phyloP scores from a whole-genome alignment of 2,329 filamentous ascomycete genomes.

The Nemania sp. region DNA sequence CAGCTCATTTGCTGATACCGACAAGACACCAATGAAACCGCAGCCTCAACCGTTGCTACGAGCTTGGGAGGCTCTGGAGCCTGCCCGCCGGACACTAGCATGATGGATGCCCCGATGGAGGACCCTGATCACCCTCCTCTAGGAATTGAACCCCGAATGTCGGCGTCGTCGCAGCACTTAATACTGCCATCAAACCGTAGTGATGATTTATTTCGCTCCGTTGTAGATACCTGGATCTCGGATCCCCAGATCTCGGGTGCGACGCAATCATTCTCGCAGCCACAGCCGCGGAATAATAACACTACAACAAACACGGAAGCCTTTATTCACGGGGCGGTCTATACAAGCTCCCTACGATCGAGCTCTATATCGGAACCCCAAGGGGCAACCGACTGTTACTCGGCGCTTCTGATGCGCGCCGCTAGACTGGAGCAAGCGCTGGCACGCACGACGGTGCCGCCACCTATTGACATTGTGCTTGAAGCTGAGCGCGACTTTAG shows the following conservation, averaged over 20 bases:
- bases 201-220: slow-evolving; percentile 7
- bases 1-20: neutral
- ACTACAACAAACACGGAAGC: neutral
- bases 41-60: neutral
- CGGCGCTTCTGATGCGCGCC: slow-evolving; percentile 27
- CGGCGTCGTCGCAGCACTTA: neutral
- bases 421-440: slow-evolving; percentile 32
- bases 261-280: neutral
- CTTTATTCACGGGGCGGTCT: neutral
- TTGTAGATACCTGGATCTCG: slow-evolving; percentile 7
- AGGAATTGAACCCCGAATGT: neutral
- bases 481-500: slow-evolving; percentile 37
- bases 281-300: neutral
- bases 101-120: neutral
- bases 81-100: neutral
- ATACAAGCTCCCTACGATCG: neutral
- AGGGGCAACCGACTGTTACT: slow-evolving; percentile 24
- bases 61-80: neutral
- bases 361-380: neutral
- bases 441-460: slow-evolving; percentile 2
- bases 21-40: neutral
- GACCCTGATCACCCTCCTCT: neutral
- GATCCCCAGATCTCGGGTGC: slow-evolving; percentile 13
- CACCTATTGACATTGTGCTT: slow-evolving; percentile 32
- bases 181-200: neutral